phyloP scores from a whole-genome alignment of 495 filamentous ascomycete genomes.

The Penicillium alfredii region DNA sequence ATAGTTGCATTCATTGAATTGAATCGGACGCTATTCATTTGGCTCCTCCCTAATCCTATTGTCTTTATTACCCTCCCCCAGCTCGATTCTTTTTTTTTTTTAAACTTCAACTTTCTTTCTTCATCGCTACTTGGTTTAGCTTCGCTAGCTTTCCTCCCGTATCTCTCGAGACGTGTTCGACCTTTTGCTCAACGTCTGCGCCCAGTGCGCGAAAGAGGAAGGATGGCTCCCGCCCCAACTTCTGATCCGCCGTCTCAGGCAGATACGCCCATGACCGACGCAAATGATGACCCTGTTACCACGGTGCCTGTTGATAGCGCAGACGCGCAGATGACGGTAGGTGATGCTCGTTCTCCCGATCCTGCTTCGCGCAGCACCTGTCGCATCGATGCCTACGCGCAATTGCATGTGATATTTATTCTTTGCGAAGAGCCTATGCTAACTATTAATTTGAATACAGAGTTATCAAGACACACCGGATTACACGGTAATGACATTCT shows the following conservation, averaged over 20 bases:
- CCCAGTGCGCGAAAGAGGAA: constrained; percentile 25
- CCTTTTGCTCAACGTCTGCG: constrained; percentile 16
- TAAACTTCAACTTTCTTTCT: background rate
- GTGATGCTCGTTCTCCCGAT: constrained; percentile 9
- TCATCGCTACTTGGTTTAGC: background rate
- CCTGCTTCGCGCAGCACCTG: background rate
- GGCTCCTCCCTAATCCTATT: constrained; percentile 9
- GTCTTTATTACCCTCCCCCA: no score
- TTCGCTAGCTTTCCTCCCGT: constrained; percentile 10
- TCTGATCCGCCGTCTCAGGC: constrained; percentile 45
- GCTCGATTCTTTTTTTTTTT: no score
- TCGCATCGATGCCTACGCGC: constrained; percentile 4
- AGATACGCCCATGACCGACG: constrained; percentile 56
- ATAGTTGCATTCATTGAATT: constrained; percentile 1
- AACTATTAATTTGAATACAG: constrained; percentile 30
- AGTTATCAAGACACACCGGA: constrained; percentile 76
- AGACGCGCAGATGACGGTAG: constrained; percentile 44
- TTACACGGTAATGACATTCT: constrained; percentile 51
- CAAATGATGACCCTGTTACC: constrained; percentile 45
- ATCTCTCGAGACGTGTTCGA: constrained; percentile 14
- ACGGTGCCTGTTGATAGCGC: constrained; percentile 37
- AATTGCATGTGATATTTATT: background rate
- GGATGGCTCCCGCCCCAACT: constrained; percentile 57
- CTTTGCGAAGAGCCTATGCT: no score
- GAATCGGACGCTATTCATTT: no score